phyloP scores from a whole-genome alignment of 768 basidiomycete species.

The Suillus variegatus region DNA sequence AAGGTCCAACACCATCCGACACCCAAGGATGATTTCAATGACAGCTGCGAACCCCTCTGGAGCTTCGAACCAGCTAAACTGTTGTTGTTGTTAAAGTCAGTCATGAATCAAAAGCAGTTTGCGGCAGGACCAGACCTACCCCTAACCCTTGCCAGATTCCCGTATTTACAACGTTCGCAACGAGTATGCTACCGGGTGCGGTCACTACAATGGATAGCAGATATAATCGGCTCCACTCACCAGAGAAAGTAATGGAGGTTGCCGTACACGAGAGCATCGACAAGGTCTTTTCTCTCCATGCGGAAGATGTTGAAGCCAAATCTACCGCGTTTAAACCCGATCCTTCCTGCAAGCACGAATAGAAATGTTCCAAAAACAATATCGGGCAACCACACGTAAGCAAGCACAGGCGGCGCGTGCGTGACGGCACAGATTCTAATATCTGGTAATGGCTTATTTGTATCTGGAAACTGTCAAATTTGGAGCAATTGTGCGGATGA shows the following conservation, averaged over 20 bases:
- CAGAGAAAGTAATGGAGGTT: conserved; percentile 2
- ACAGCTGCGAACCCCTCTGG: conserved; percentile 4
- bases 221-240: neutral
- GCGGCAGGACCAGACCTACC: neutral
- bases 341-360: neutral
- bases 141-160: conserved; percentile 1
- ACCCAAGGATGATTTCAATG: conserved; percentile 2
- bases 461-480: neutral
- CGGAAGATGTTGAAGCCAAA: neutral
- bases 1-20: conserved; percentile 3
- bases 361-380: conserved; percentile 2
- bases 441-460: neutral
- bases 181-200: neutral
- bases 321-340: neutral
- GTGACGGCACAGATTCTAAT: neutral
- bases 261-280: neutral
- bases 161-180: neutral
- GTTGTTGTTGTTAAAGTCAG: too few relatives aligned
- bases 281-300: neutral
- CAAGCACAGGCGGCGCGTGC: neutral
- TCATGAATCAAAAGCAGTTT: neutral
- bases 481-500: neutral
- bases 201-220: neutral
- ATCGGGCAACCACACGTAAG: conserved; percentile 1
- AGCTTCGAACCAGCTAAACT: neutral